These are phyloP conservation scores for Porogramme epimiltina DNA, from an alignment of 1,284 basidiomycete species.

Conservation along the genomic window DNA sequence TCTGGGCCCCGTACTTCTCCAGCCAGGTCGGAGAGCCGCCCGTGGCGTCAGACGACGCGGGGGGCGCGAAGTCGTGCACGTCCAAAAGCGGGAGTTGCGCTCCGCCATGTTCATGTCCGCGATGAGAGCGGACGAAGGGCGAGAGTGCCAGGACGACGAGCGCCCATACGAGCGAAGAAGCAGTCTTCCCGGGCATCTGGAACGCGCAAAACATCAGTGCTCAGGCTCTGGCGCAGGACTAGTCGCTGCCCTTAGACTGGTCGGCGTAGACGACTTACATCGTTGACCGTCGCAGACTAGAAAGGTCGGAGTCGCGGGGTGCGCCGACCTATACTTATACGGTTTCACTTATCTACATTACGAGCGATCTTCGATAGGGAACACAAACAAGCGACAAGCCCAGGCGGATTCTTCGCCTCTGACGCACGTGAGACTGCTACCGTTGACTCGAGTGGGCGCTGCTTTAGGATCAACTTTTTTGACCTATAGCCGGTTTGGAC, in stretches of 20 bases:
- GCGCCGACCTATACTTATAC: background rate
- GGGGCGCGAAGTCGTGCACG: conserved; percentile 11
- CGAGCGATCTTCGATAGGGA: background rate
- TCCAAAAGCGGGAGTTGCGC: conserved; percentile 9
- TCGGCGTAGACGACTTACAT: too few species aligned
- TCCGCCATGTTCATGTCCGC: background rate
- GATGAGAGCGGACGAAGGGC: conserved; percentile 2
- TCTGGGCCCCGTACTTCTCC: conserved; percentile 71
- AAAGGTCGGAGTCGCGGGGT: too few species aligned
- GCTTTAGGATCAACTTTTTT: too few species aligned
- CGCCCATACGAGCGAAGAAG: background rate
- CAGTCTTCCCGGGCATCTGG: conserved; percentile 2
- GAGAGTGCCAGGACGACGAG: background rate
- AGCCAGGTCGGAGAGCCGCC: conserved; percentile 47
- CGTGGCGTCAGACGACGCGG: conserved; percentile 1
- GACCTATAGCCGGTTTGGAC: too few species aligned
- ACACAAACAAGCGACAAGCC: too few species aligned
- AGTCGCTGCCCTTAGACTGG: too few species aligned
- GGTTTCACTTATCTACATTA: background rate
- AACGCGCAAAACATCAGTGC: background rate
- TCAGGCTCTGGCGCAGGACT: too few species aligned
- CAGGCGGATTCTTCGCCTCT: too few species aligned
- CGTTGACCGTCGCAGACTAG: too few species aligned
- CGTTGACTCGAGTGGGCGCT: too few species aligned
- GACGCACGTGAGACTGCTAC: too few species aligned